Conservation (phyloP, 148 eudicot genomes). For the Amaranthus cruentus region DNA sequence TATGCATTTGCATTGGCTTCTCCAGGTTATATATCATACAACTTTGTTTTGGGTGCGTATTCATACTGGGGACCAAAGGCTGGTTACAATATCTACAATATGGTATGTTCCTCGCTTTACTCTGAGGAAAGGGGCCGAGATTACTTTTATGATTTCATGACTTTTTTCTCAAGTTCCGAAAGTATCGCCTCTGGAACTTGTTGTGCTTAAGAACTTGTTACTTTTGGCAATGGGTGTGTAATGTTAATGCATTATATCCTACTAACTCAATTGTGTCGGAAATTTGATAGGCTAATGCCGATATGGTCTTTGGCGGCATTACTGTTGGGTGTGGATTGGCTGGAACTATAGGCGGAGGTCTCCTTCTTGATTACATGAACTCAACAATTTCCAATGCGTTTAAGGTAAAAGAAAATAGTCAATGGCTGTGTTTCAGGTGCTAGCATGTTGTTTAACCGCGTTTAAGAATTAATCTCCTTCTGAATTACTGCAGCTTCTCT, state of each 20-base stretch:
- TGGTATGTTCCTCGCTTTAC: conserved; percentile 48
- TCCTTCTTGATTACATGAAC: conserved; percentile 59
- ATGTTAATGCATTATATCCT: not conserved
- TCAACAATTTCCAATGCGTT: conserved; percentile 87
- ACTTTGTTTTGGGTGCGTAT: conserved; percentile 96
- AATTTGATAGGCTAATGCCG: conserved; percentile 61
- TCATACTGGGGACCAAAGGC: conserved; percentile 99
- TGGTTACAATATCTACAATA: conserved; percentile 78
- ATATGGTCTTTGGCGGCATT: conserved; percentile 76
- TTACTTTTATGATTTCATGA: not conserved
- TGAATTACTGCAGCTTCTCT: conserved; percentile 61
- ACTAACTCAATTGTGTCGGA: not conserved
- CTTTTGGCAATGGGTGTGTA: conserved; percentile 1
- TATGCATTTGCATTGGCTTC: not conserved
- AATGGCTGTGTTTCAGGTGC: not conserved
- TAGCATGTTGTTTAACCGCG: not conserved
- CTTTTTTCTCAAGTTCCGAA: not conserved
- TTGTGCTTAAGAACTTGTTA: not conserved
- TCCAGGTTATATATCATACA: conserved; percentile 87
- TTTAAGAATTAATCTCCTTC: not conserved
- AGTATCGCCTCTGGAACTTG: not conserved
- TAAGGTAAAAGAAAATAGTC: conserved; percentile 42
- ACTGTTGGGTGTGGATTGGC: conserved; percentile 77
- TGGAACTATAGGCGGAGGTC: conserved; percentile 86
- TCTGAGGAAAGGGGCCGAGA: not conserved